Base-by-base conservation (phyloP, 805 yeast species). In the Brettanomyces naardenensis region DNA sequence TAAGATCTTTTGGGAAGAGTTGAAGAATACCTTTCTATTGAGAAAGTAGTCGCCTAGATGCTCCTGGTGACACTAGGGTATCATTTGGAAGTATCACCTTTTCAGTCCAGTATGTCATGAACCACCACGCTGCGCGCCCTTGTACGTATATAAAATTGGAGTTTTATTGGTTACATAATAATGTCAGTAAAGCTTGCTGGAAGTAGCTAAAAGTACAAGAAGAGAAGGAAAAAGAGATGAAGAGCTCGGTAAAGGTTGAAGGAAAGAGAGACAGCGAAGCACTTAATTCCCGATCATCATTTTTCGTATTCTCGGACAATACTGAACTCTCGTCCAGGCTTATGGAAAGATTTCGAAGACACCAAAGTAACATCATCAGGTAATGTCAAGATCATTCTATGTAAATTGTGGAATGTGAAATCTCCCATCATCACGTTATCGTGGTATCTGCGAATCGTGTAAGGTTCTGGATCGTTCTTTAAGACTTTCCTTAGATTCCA, bases 351-450 rank as follows among this genome's bases (percentile, higher is more conserved):
- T 38, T 64, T 67, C 48, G 73, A 75, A 40, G 72, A 72, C 5
- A 78, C 78, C 73, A 85, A 68, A 2, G 81, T 75, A 23, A 87
- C 88, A 51, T 86, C 90, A 53, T 86, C 77, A 39, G 77, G 78
- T 45, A 80, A 62, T 2, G 95, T 84, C 35, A 86, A 69, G 42
- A 85, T 73, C 36, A 87, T 81, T 37, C 80, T 75, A 49, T 73
- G 69, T 45, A 78, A 79, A 15, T 84, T 71, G 19, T 86, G 87
- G 54, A 74, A 84, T 52, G 73, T 73, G 71, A 87, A 88, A 53
- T 81, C 80, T 50, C 85, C 90, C 30, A 82, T 86, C 38, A 84
- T 73, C 42, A 87, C 77, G 31, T 71, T 62, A 31, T 72, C 71
- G 18, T 66, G 60, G 54, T 81, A 81, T 39, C 75, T 67, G 56